phyloP scores from a whole-genome alignment of 2,329 filamentous ascomycete genomes.

The Aspergillus melleus region DNA sequence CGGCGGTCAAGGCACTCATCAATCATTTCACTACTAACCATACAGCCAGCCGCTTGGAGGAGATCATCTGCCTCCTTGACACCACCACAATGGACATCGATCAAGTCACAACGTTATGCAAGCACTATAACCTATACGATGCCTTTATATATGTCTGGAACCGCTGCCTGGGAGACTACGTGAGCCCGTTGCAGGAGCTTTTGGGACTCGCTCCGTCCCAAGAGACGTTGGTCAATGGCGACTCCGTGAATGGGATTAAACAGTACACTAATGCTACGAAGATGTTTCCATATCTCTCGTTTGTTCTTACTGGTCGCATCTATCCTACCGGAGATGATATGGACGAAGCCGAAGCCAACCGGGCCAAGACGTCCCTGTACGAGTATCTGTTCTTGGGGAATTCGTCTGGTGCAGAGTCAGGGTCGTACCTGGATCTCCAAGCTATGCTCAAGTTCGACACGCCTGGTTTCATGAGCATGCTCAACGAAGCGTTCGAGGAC shows the following conservation, averaged over 20 bases:
- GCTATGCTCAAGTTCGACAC: conserved; percentile 86
- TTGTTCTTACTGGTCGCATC: conserved; percentile 82
- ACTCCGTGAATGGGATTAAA: conserved; percentile 57
- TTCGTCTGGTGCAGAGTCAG: conserved; percentile 18
- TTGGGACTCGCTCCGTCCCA: conserved; percentile 49
- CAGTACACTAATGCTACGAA: conserved; percentile 72
- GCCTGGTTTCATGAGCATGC: conserved; percentile 85
- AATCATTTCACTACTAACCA: conserved; percentile 75
- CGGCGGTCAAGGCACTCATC: conserved; percentile 82
- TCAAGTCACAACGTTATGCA: conserved; percentile 86
- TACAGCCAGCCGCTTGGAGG: conserved; percentile 77
- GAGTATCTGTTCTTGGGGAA: conserved; percentile 90
- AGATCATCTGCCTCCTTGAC: conserved; percentile 91
- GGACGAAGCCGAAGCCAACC: conserved; percentile 67
- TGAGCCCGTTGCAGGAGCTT: conserved; percentile 85
- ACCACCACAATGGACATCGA: conserved; percentile 91
- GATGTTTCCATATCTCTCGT: conserved; percentile 92
- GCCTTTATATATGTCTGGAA: conserved; percentile 98
- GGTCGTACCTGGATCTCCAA: conserved; percentile 80
- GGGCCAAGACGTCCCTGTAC: conserved; percentile 86
- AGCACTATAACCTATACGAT: conserved; percentile 88
- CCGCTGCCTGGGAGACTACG: conserved; percentile 80
- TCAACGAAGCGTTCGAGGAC: conserved; percentile 98
- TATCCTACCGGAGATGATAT: conserved; percentile 83
- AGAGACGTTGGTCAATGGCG: conserved; percentile 31